These are phyloP conservation scores for Globisporangium rhizosaccharum DNA, from an alignment of 352 stramenopile genomes.

Conservation along the genomic window DNA sequence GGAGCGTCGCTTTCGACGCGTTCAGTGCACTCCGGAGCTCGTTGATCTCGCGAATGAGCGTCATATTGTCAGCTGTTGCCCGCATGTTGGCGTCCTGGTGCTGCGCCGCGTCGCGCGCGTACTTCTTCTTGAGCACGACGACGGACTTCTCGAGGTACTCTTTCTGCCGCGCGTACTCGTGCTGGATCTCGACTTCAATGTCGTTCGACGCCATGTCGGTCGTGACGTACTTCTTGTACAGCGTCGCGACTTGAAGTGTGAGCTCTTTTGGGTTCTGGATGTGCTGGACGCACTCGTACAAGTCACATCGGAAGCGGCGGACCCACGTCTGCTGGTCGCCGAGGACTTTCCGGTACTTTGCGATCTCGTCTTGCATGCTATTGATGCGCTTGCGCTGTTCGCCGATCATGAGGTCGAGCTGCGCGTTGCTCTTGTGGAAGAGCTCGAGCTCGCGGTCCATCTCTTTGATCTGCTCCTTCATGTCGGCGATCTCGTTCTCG, in stretches of 20 bases:
- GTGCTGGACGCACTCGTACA: slow-evolving; percentile 75
- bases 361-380: slow-evolving; percentile 82
- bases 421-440: slow-evolving; percentile 94
- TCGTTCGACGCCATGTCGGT: slow-evolving; percentile 33
- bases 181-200: slow-evolving; percentile 65
- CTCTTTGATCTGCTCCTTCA: slow-evolving; percentile 94
- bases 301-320: slow-evolving; percentile 76
- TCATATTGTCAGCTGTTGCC: slow-evolving; percentile 81
- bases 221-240: slow-evolving; percentile 74
- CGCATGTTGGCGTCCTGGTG: slow-evolving; percentile 63
- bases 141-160: slow-evolving; percentile 92
- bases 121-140: slow-evolving; percentile 85
- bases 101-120: slow-evolving; percentile 61
- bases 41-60: slow-evolving; percentile 93
- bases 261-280: slow-evolving; percentile 78
- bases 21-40: slow-evolving; percentile 76
- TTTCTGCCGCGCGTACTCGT: slow-evolving; percentile 88
- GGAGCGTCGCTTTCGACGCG: slow-evolving; percentile 66
- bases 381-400: slow-evolving; percentile 92
- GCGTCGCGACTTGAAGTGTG: slow-evolving; percentile 60
- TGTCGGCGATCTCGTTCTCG: slow-evolving; percentile 92
- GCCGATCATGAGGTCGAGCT: slow-evolving; percentile 93
- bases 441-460: slow-evolving; percentile 94
- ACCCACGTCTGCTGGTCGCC: slow-evolving; percentile 64
- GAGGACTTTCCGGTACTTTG: slow-evolving; percentile 43